Evolutionary conservation across 306 rosid species (phyloP).

Genomic region (Pterocarpus macrocarpus): DNA sequence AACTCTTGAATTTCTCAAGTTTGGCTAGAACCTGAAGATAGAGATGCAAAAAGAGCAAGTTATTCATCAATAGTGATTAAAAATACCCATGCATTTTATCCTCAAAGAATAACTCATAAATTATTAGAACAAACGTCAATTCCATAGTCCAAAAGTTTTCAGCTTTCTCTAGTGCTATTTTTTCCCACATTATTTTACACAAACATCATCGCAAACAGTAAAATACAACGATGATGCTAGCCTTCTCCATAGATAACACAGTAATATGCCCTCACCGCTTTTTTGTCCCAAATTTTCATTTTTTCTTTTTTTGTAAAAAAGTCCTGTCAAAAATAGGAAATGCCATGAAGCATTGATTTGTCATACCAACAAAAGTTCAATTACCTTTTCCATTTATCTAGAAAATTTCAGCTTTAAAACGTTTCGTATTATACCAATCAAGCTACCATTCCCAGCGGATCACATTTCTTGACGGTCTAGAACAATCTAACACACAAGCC

Average conservation of each 20-base stretch:
- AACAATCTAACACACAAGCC: slow-evolving; percentile 16
- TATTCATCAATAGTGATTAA: slow-evolving; percentile 29
- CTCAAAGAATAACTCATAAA: neutral
- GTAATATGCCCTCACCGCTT: neutral
- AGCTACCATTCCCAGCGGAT: slow-evolving; percentile 4
- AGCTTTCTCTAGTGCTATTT: slow-evolving; percentile 17
- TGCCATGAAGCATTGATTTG: neutral
- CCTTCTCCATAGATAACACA: neutral
- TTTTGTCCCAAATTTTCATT: too few species aligned
- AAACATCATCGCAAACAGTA: slow-evolving; percentile 29
- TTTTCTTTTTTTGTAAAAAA: too few species aligned
- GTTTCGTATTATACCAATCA: neutral
- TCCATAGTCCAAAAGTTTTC: slow-evolving; percentile 27
- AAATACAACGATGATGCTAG: neutral
- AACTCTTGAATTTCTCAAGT: slow-evolving; percentile 75
- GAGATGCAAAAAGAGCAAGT: slow-evolving; percentile 2
- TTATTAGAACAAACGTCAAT: slow-evolving; percentile 25
- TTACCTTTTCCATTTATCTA: neutral
- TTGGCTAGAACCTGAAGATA: slow-evolving; percentile 75
- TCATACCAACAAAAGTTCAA: slow-evolving; percentile 15
- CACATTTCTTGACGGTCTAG: slow-evolving; percentile 8
- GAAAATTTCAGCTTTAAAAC: neutral
- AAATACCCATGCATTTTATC: neutral
- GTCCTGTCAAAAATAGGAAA: neutral
- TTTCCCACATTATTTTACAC: neutral